phyloP scores from a whole-genome alignment of 1,139 yeast genomes.

The Candida labiduridarum region DNA sequence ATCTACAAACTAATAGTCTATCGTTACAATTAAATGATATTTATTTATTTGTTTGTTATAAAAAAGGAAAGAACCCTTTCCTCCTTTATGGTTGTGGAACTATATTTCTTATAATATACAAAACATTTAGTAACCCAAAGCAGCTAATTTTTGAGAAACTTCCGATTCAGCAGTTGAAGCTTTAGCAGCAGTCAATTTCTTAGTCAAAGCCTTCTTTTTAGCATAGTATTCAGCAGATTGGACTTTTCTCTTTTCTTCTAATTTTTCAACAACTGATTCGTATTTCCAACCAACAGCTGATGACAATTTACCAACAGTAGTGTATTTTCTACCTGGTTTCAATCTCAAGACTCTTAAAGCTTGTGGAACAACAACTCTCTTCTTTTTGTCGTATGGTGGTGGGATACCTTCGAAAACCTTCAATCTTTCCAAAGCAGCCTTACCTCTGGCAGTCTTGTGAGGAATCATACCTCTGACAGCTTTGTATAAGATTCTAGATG shows the following conservation, averaged over 20 bases:
- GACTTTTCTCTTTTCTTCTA: constrained; percentile 99
- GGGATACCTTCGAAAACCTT: constrained; percentile 99
- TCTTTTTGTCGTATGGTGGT: constrained; percentile 99
- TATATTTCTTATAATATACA: constrained; percentile 5
- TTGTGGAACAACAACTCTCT: constrained; percentile 99
- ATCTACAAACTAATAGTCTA: background rate
- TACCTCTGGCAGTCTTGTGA: constrained; percentile 99
- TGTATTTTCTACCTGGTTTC: constrained; percentile 99
- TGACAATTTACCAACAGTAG: constrained; percentile 96
- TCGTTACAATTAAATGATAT: constrained; percentile 7
- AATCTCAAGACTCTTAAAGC: constrained; percentile 99
- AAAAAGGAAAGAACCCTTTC: background rate
- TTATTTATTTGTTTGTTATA: constrained; percentile 1
- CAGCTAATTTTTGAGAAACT: constrained; percentile 73
- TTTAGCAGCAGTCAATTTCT: constrained; percentile 87
- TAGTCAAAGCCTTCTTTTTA: constrained; percentile 94
- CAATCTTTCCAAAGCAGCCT: constrained; percentile 99
- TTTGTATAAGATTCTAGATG: constrained; percentile 99
- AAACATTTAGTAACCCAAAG: constrained; percentile 69
- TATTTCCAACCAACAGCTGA: constrained; percentile 99
- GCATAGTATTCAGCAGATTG: constrained; percentile 99
- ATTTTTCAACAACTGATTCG: constrained; percentile 96
- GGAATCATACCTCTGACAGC: constrained; percentile 99
- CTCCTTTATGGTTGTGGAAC: constrained; percentile 3
- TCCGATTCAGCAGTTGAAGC: constrained; percentile 77